Evolutionary conservation across 1,139 yeast genomes (phyloP).

Genomic region (Blastobotrys buckinghamii): DNA sequence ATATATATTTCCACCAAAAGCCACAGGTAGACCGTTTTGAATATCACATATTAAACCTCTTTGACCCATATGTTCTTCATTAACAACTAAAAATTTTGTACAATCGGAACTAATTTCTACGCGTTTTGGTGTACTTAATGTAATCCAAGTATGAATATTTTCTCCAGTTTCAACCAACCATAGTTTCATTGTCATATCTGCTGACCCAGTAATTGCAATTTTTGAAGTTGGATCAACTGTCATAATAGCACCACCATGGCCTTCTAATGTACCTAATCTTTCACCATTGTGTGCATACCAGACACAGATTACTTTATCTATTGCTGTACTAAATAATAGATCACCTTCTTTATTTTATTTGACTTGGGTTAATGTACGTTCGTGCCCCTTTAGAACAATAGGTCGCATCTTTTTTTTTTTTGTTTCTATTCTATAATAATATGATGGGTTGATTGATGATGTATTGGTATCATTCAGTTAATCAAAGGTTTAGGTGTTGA

Average conservation of each 20-base stretch:
- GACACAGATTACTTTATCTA: slow-evolving; percentile 62
- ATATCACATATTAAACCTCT: too few relatives aligned
- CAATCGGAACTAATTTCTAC: slow-evolving; percentile 82
- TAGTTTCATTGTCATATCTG: slow-evolving; percentile 78
- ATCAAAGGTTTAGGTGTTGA: slow-evolving; percentile 80
- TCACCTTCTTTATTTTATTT: slow-evolving; percentile 95
- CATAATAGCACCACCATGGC: slow-evolving; percentile 94
- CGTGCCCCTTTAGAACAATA: slow-evolving; percentile 31
- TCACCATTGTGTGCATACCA: slow-evolving; percentile 98
- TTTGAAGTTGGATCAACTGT: slow-evolving; percentile 67
- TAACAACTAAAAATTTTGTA: slow-evolving; percentile 62
- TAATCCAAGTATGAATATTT: slow-evolving; percentile 65
- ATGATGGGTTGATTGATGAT: too few relatives aligned
- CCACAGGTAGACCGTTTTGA: too few relatives aligned
- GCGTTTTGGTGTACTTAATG: slow-evolving; percentile 82
- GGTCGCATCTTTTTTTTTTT: slow-evolving; percentile 26
- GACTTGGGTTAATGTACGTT: slow-evolving; percentile 61
- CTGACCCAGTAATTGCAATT: slow-evolving; percentile 81
- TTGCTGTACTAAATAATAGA: slow-evolving; percentile 83
- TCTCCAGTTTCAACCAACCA: slow-evolving; percentile 84
- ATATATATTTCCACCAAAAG: too few relatives aligned
- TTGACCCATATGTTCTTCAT: slow-evolving; percentile 92
- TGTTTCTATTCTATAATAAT: too few relatives aligned
- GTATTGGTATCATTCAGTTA: too few relatives aligned
- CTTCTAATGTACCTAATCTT: slow-evolving; percentile 86